Evolutionary conservation across 2,329 filamentous ascomycete genomes (phyloP).

Genomic region (Aspergillus flavus): DNA sequence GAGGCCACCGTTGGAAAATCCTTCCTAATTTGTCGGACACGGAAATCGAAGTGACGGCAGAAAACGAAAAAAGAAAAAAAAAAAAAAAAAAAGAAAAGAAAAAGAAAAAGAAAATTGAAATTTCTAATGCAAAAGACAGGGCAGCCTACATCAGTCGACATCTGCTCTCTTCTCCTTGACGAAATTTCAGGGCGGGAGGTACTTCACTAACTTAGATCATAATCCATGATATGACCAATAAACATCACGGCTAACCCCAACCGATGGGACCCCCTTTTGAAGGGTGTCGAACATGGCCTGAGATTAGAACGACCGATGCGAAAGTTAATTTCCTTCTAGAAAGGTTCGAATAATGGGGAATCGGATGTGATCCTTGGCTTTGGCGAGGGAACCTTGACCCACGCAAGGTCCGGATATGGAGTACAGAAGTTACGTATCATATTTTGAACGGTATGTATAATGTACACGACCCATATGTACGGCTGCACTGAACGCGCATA

Average conservation of each 20-base stretch:
- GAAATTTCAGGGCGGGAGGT: constrained; percentile 15
- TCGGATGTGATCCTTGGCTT: constrained; percentile 4
- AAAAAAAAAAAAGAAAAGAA: not conserved
- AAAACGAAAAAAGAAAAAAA: not conserved
- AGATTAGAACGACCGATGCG: constrained; percentile 21
- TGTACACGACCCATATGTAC: constrained; percentile 2
- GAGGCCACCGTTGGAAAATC: not conserved
- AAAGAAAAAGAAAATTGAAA: not conserved
- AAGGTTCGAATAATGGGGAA: constrained; percentile 30
- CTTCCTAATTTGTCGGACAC: not conserved
- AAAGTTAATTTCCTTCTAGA: constrained; percentile 40
- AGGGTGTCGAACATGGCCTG: constrained; percentile 16
- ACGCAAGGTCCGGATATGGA: constrained; percentile 2
- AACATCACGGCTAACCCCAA: not conserved
- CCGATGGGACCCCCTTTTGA: constrained; percentile 17
- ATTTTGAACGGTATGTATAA: not conserved
- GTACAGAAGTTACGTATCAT: constrained; percentile 1
- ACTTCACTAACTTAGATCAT: constrained; percentile 3
- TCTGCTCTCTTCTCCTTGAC: not conserved
- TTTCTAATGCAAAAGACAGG: not conserved
- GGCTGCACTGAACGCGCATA: constrained; percentile 2
- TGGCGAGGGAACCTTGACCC: not conserved
- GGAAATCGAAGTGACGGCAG: not conserved
- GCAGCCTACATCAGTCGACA: not conserved
- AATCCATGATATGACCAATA: not conserved